A percentile compares a stretch with the other conserved stretches of the same genome.
phyloP scores from a whole-genome alignment of 148 eudicot species.

The Nepenthes mirabilis region DNA sequence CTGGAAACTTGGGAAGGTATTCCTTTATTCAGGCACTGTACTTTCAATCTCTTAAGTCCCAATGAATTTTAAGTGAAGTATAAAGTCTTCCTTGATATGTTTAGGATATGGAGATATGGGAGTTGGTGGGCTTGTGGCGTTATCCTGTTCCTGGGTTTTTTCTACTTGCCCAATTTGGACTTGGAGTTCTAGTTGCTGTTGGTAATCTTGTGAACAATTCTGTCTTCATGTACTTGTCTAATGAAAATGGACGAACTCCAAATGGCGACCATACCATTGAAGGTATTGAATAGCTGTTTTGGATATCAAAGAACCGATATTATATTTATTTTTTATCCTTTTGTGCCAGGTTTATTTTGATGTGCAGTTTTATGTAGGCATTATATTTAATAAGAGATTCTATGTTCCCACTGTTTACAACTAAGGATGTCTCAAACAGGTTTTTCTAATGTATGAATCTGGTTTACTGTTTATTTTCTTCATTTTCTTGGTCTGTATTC shows the following conservation, averaged over 20 bases:
- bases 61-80: not conserved
- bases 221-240: conserved; percentile 65
- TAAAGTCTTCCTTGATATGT: conserved; percentile 7
- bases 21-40: not conserved
- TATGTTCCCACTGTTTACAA: too few species aligned
- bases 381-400: too few species aligned
- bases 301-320: not conserved
- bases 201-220: conserved; percentile 96
- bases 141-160: conserved; percentile 90
- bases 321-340: not conserved
- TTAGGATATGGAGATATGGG: conserved; percentile 96
- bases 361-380: not conserved
- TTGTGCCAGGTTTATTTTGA: conserved; percentile 1
- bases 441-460: too few species aligned
- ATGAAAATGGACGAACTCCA: conserved; percentile 43
- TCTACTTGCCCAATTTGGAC: conserved; percentile 87
- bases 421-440: too few species aligned
- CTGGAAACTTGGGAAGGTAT: conserved; percentile 71
- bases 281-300: conserved; percentile 34
- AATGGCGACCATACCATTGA: conserved; percentile 40
- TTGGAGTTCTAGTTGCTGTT: conserved; percentile 82
- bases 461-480: too few species aligned
- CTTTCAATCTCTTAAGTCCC: not conserved
- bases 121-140: conserved; percentile 94
- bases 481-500: too few species aligned